A percentile compares a stretch with the other conserved stretches of the same genome.
Conservation (phyloP, 2,329 filamentous ascomycete genomes). For the Xylariales sp. region DNA sequence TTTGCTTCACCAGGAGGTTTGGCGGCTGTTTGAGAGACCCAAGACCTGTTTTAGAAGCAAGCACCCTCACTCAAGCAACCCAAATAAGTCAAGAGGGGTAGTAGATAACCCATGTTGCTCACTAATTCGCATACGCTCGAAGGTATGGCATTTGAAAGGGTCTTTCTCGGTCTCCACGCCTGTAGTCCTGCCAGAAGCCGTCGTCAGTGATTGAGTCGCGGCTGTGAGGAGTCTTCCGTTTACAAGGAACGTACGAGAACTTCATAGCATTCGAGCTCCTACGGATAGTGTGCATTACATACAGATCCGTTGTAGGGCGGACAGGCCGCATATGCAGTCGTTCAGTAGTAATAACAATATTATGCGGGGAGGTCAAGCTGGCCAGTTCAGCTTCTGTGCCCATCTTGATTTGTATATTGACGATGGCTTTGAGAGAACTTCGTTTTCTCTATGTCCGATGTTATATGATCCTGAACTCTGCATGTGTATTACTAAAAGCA, state of each 20-base stretch:
- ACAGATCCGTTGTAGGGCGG: constrained; percentile 3
- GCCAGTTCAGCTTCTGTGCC: constrained; percentile 5
- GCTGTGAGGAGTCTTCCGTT: not conserved
- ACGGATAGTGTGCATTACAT: constrained; percentile 2
- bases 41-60: no score
- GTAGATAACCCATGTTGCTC: no score
- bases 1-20: no score
- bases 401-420: not conserved
- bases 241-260: not conserved
- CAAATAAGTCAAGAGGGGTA: no score
- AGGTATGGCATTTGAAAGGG: constrained; percentile 4
- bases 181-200: not conserved
- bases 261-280: constrained; percentile 1
- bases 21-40: no score
- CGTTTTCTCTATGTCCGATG: not conserved
- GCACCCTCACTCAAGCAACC: no score
- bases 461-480: no score
- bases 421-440: not conserved
- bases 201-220: no score
- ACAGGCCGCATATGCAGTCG: constrained; percentile 1
- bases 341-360: constrained; percentile 1
- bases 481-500: no score
- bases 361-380: constrained; percentile 1
- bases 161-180: constrained; percentile 2
- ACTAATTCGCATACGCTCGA: not conserved